phyloP scores from a whole-genome alignment of 768 basidiomycete genomes.

The Daedaleopsis sinensis region DNA sequence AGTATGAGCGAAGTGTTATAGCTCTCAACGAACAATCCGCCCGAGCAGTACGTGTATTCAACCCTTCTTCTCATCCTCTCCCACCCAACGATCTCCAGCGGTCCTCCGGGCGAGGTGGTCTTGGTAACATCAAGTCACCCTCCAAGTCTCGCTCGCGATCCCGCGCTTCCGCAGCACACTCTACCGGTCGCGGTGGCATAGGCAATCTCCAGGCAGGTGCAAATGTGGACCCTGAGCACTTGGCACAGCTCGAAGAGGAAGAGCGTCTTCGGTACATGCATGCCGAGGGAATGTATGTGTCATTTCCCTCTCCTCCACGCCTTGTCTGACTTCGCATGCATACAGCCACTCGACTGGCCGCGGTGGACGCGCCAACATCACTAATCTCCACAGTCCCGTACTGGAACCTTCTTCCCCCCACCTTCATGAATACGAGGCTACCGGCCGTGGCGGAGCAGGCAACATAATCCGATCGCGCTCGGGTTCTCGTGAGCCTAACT shows the following conservation, averaged over 20 bases:
- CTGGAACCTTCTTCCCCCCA: slow-evolving; percentile 17
- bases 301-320: neutral
- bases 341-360: slow-evolving; percentile 67
- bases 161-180: slow-evolving; percentile 37
- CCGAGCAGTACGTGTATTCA: slow-evolving; percentile 12
- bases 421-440: slow-evolving; percentile 38
- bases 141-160: slow-evolving; percentile 47
- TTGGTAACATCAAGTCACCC: slow-evolving; percentile 79
- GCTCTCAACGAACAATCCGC: slow-evolving; percentile 34
- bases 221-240: slow-evolving; percentile 19
- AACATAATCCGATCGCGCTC: slow-evolving; percentile 54
- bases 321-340: neutral
- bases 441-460: slow-evolving; percentile 64
- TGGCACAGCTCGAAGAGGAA: slow-evolving; percentile 42
- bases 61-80: neutral
- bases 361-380: slow-evolving; percentile 68
- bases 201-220: slow-evolving; percentile 54
- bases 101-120: slow-evolving; percentile 82
- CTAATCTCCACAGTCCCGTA: slow-evolving; percentile 28
- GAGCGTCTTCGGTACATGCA: slow-evolving; percentile 22
- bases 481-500: slow-evolving; percentile 30
- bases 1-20: slow-evolving; percentile 45
- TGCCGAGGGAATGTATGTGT: slow-evolving; percentile 46
- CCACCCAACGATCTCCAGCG: slow-evolving; percentile 38
- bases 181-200: slow-evolving; percentile 64